Conservation (phyloP, 1,139 yeast genomes). For the Suhomyces ambrosiae region DNA sequence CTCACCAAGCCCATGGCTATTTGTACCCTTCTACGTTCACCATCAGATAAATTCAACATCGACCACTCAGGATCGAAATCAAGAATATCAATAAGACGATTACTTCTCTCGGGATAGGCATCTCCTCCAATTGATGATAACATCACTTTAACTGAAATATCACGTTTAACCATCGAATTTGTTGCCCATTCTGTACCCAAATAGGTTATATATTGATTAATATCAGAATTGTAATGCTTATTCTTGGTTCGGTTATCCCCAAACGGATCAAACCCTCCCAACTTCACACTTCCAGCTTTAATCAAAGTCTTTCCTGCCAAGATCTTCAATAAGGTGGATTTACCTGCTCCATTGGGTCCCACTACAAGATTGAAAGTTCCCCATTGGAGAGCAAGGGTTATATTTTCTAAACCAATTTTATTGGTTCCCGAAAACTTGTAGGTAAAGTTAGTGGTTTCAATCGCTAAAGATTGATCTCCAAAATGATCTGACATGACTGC, state of each 20-base stretch:
- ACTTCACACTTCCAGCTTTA: constrained; percentile 62
- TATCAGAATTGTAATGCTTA: constrained; percentile 44
- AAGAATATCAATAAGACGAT: constrained; percentile 67
- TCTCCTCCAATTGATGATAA: constrained; percentile 86
- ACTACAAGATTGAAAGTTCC: constrained; percentile 75
- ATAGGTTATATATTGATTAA: constrained; percentile 61
- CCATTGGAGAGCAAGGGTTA: constrained; percentile 63
- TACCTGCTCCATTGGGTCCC: constrained; percentile 98
- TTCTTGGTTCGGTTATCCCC: constrained; percentile 54
- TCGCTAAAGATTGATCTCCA: constrained; percentile 42
- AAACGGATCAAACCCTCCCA: constrained; percentile 89
- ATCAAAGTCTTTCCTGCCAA: constrained; percentile 91
- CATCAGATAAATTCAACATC: constrained; percentile 90
- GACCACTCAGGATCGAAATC: constrained; percentile 90
- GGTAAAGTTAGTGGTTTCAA: constrained; percentile 65
- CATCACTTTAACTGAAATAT: constrained; percentile 79
- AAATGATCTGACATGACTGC: constrained; percentile 6
- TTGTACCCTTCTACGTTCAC: constrained; percentile 93
- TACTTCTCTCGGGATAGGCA: constrained; percentile 70
- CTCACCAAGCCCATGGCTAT: constrained; percentile 87
- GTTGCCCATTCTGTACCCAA: constrained; percentile 98
- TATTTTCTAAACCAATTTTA: constrained; percentile 69
- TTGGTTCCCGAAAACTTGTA: constrained; percentile 67
- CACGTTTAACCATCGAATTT: constrained; percentile 85
- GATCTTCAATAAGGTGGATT: constrained; percentile 79